A percentile compares a stretch with the other conserved stretches of the same genome.
Evolutionary conservation across 2,329 filamentous ascomycete genomes (phyloP).

Genomic region (Periconia macrospinosa): DNA sequence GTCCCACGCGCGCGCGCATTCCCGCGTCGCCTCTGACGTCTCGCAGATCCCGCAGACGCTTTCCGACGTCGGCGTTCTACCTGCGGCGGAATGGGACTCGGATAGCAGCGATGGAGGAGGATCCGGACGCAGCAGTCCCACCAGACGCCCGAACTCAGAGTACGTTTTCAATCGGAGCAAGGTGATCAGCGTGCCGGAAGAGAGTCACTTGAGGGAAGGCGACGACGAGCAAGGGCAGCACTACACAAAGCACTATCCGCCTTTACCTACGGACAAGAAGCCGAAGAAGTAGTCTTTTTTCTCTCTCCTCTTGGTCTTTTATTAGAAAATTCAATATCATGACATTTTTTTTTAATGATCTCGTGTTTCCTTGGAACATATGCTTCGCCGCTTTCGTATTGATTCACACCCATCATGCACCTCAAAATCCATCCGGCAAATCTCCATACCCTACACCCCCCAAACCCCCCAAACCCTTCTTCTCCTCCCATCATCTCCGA

Average conservation of each 20-base stretch:
- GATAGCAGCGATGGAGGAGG: conserved; percentile 18
- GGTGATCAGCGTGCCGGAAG: conserved; percentile 31
- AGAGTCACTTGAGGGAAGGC: conserved; percentile 19
- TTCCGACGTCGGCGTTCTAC: conserved; percentile 20
- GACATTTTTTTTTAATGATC: background rate
- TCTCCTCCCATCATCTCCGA: no score
- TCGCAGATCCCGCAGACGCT: conserved; percentile 20
- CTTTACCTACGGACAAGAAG: conserved; percentile 18
- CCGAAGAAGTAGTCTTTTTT: background rate
- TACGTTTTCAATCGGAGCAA: conserved; percentile 31
- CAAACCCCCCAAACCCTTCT: no score
- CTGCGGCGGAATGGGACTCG: conserved; percentile 25
- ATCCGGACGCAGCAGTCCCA: conserved; percentile 12
- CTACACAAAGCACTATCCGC: conserved; percentile 26
- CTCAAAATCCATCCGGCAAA: no score
- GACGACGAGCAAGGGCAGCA: conserved; percentile 20
- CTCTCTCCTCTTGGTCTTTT: background rate
- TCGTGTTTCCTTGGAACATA: no score
- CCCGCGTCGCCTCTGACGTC: background rate
- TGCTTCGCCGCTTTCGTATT: no score
- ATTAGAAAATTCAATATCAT: background rate
- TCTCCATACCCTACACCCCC: no score
- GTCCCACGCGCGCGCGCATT: conserved; percentile 1
- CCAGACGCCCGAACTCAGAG: conserved; percentile 21
- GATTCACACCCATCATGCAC: no score